Evolutionary conservation across 176 grass and related monocot species (phyloP), one percentile per base, ranked within the genome.

Genomic region (Elymus sibiricus): DNA sequence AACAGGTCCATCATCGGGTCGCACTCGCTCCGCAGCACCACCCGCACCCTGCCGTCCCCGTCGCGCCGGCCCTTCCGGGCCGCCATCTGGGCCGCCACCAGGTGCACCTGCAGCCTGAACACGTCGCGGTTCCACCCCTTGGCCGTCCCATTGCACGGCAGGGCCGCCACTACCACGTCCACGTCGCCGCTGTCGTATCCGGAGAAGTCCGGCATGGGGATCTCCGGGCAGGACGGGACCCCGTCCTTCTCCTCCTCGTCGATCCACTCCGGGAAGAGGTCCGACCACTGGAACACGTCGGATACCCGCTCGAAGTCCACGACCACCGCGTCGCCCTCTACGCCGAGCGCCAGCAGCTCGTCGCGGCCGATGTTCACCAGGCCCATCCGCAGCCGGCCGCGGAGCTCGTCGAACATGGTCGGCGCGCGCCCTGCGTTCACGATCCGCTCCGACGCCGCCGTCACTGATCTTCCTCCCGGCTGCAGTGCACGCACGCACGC

Each of bases 1-100:
- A 99, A 99, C 77, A 99, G 39, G 85, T 99, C 97, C 90, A 86
- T 94, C 97, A 99, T 99, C 44, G 97, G 97, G 64, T 86, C 79
- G 85, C 97, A 99, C 79, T 78, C 77, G 82, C 90, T 90, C 24
- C 83, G 84, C 51, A 95, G 74, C 79, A 92, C 85, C 28, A 98
- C 88, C 46, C 85, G 89, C 86, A 94, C 92, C 7, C 59, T 26
- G 25, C 79, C 88, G 25, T 5, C 4, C 9, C 22, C 27, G 37
- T 39, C 39, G 72, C 88, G 79, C 70, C 81, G 77, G 17, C 82
- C 92, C 74, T 28, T 91, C 22, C 70, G 40, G 67, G 81, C 90
- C 14, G 85, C 97, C 75, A 90, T 2, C 9, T 78, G 91, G 70
- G 90, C 94, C 32, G 83, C 90, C 49, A 77, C 88, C 74, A 98